Evolutionary conservation across 2,329 filamentous ascomycete genomes (phyloP), one percentile per base, ranked within the genome.

Genomic region (Apiospora malaysiana): DNA sequence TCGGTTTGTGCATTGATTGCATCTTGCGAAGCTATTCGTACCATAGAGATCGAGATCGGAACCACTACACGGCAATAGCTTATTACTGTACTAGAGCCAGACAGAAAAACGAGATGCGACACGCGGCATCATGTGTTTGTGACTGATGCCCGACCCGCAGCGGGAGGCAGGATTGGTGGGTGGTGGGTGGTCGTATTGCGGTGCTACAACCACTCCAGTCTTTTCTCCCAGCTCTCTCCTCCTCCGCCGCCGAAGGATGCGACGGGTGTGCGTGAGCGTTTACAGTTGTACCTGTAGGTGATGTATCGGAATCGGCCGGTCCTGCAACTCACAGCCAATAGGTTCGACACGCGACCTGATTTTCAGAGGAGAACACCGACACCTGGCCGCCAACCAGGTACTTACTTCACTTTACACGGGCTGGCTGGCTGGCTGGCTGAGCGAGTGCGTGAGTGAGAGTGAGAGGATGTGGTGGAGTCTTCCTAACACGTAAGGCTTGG

Each of bases 121-220:
- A 63, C 27, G 56, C 56, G 32, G 56, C 32, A 63, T 63, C 56
- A 63, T 63, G 32, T 63, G 56, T 63, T 63, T 63, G 27, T 40
- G 56, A 40, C 32, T 63, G 56, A n/a, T 63, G 16, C 32, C 56
- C 56, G 56, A 63, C 56, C 56, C 56, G 56, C 56, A 63, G 32
- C 56, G 56, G 56, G 56, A 63, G 40, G 56, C n/a, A 63, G 32
- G 32, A 32, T 32, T 32, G 32, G 47, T 25, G 25, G 23, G 47
- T 59, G 51, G 51, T 59, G 49, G 23, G 10, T 25, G 49, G 49
- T 56, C 49, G 49, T 25, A 56, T 56, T 56, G 23, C 25, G 42
- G 42, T 45, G 42, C 42, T 45, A 45, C 42, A 45, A 45, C 12
- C 42, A 16, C 42, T 45, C 42, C 42, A 32, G 32, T 45, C 42